A percentile compares a stretch with the other conserved stretches of the same genome.
These are phyloP conservation scores for Clonostachys rosea DNA, from an alignment of 2,329 filamentous ascomycete genomes.

Conservation along the genomic window DNA sequence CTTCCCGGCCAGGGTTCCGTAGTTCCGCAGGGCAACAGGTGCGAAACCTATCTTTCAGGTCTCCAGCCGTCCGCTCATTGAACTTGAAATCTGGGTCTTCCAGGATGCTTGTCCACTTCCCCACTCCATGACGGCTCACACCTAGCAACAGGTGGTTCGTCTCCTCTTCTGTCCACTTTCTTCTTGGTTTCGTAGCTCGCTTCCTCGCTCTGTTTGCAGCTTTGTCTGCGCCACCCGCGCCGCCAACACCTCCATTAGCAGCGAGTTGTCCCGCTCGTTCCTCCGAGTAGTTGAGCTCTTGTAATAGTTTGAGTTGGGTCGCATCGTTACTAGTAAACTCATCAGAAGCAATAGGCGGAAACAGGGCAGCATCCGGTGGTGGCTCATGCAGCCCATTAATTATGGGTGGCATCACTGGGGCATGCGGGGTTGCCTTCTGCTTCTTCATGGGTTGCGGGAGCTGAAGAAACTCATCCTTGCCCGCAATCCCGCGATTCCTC, in stretches of 20 bases:
- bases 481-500: slow-evolving; percentile 36
- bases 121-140: slow-evolving; percentile 58
- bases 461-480: slow-evolving; percentile 59
- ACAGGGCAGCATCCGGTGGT: slow-evolving; percentile 55
- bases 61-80: slow-evolving; percentile 55
- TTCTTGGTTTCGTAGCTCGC: slow-evolving; percentile 50
- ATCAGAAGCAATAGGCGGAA: slow-evolving; percentile 56
- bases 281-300: slow-evolving; percentile 18
- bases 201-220: slow-evolving; percentile 29
- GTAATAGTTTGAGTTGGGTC: slow-evolving; percentile 31
- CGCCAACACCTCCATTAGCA: slow-evolving; percentile 15
- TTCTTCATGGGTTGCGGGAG: slow-evolving; percentile 62
- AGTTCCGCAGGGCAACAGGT: slow-evolving; percentile 62
- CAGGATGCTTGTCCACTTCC: slow-evolving; percentile 61
- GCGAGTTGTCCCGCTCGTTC: slow-evolving; percentile 1
- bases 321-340: slow-evolving; percentile 47
- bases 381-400: slow-evolving; percentile 61
- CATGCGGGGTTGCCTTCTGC: slow-evolving; percentile 52
- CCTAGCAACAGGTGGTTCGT: slow-evolving; percentile 58
- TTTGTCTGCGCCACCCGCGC: slow-evolving; percentile 19
- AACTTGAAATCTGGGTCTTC: slow-evolving; percentile 57
- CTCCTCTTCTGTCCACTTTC: slow-evolving; percentile 62
- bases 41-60: slow-evolving; percentile 62
- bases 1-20: slow-evolving; percentile 28
- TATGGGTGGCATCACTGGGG: slow-evolving; percentile 55